Conservation (phyloP, 73 alveolate species). For the Paramecium primaurelia region DNA sequence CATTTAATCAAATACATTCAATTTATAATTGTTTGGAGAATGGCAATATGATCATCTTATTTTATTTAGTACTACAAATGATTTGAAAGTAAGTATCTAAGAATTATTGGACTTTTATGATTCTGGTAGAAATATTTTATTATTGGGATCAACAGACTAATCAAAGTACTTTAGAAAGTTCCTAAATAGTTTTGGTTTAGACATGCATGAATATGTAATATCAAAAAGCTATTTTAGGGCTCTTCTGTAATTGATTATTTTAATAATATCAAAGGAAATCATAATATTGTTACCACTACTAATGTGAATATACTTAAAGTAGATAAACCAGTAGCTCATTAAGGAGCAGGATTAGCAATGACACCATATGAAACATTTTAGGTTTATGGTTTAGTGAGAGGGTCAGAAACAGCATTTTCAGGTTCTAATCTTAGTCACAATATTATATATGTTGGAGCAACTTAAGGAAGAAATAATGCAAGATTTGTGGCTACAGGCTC, state of each 20-base stretch:
- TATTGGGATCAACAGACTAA: conserved; percentile 7
- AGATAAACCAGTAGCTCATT: conserved; percentile 28
- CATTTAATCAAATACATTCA: conserved; percentile 27
- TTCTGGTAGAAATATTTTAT: conserved; percentile 53
- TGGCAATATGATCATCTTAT: conserved; percentile 50
- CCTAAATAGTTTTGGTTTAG: conserved; percentile 44
- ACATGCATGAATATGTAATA: conserved; percentile 48
- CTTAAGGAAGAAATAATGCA: conserved; percentile 59
- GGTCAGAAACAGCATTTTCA: conserved; percentile 53
- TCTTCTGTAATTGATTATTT: conserved; percentile 36
- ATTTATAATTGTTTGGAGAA: conserved; percentile 37
- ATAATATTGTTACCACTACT: neutral
- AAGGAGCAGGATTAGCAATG: conserved; percentile 53
- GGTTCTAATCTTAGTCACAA: neutral
- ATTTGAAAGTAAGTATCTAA: neutral
- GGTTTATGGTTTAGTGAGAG: conserved; percentile 55
- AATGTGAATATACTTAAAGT: neutral
- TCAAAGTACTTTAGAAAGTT: conserved; percentile 34
- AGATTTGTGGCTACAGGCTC: conserved; percentile 55
- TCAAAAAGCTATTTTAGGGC: neutral
- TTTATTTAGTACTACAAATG: neutral
- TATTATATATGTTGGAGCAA: conserved; percentile 52
- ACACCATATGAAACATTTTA: conserved; percentile 52
- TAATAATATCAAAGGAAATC: conserved; percentile 14
- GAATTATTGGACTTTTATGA: conserved; percentile 44